A percentile compares a stretch with the other conserved stretches of the same genome.
Evolutionary conservation across 768 basidiomycete species (phyloP).

Genomic region (Russula abietina): DNA sequence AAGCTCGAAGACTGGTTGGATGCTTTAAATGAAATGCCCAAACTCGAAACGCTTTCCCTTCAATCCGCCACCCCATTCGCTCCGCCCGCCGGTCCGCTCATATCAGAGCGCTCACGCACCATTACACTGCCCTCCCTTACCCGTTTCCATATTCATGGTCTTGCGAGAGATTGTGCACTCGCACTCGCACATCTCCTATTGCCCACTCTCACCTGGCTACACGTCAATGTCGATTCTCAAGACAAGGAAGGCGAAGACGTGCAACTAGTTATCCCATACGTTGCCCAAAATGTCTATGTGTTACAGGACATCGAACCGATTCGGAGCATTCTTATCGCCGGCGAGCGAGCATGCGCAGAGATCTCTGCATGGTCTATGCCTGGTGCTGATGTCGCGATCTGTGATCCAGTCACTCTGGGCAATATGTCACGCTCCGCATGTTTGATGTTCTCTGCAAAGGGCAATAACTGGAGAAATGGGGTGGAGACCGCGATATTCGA

Average conservation of each 20-base stretch:
- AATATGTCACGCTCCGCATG: too few species aligned
- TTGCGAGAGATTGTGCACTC: neutral
- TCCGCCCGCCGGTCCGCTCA: too few species aligned
- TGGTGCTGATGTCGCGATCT: neutral
- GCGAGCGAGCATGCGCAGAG: neutral
- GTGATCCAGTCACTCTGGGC: too few species aligned
- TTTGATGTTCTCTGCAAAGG: neutral
- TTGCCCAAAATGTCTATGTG: neutral
- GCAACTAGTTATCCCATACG: neutral
- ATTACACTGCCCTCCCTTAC: conserved; percentile 3
- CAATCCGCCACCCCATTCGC: neutral
- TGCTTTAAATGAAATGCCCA: conserved; percentile 13
- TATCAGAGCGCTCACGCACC: neutral
- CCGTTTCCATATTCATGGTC: neutral
- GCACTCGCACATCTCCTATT: conserved; percentile 10
- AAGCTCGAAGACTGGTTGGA: conserved; percentile 11
- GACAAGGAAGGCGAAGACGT: neutral
- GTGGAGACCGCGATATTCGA: neutral
- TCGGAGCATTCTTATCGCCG: neutral
- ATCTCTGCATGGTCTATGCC: neutral
- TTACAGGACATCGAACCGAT: conserved; percentile 3
- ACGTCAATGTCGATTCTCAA: neutral
- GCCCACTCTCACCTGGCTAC: neutral
- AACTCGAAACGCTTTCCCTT: conserved; percentile 9
- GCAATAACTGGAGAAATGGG: neutral